A percentile compares a stretch with the other conserved stretches of the same genome.
phyloP scores from a whole-genome alignment of 2,329 filamentous ascomycete species.

The Fusarium sp. region DNA sequence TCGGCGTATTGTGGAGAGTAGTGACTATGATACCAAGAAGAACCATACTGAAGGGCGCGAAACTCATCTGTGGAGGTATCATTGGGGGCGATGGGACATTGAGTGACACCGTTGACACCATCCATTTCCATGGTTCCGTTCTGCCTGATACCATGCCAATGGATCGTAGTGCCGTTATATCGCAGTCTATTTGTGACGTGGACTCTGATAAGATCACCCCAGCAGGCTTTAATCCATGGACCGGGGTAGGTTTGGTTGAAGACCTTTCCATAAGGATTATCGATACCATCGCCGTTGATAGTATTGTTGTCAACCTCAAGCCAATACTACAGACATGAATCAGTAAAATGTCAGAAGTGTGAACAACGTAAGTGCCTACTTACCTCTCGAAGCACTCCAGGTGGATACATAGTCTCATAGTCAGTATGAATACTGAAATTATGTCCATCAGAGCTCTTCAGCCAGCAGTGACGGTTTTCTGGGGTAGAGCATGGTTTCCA shows the following conservation, averaged over 20 bases:
- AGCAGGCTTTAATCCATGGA: neutral
- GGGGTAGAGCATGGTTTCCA: slow-evolving; percentile 3
- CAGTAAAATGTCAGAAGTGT: neutral
- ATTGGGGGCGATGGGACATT: neutral
- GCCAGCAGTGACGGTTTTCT: slow-evolving; percentile 2
- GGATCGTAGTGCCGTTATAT: neutral
- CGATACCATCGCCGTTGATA: slow-evolving; percentile 7
- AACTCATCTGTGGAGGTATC: slow-evolving; percentile 22
- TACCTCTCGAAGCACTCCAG: slow-evolving; percentile 12
- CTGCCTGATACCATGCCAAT: neutral
- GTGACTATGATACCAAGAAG: slow-evolving; percentile 36
- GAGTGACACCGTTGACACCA: neutral
- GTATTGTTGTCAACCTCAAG: slow-evolving; percentile 1
- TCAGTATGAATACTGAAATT: slow-evolving; percentile 6
- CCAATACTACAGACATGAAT: neutral
- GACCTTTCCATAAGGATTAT: slow-evolving; percentile 10
- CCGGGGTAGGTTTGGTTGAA: neutral
- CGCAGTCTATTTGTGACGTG: neutral
- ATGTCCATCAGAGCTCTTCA: slow-evolving; percentile 2
- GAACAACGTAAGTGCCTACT: too few species aligned
- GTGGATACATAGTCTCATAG: slow-evolving; percentile 6
- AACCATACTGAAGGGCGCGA: slow-evolving; percentile 28
- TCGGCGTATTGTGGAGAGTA: slow-evolving; percentile 35
- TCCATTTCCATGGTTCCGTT: neutral
- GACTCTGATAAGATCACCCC: slow-evolving; percentile 1